Percentiles rank a stretch among this genome's conserved stretches.
These are phyloP conservation scores for Crithidia mellificae DNA, from an alignment of 208 protist species.

Conservation along the genomic window DNA sequence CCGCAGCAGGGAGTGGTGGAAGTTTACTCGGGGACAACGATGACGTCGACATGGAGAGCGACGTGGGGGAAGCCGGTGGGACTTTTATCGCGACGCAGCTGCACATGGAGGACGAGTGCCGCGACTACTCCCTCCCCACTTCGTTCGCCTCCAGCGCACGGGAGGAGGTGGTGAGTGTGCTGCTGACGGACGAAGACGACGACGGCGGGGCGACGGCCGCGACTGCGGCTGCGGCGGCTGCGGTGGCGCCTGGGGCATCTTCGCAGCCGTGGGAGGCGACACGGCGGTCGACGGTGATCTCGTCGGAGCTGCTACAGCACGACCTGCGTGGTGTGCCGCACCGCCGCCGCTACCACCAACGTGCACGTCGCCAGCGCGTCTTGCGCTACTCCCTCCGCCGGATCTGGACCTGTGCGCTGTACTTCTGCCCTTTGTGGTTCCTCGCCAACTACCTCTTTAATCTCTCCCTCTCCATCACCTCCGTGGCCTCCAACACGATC, in stretches of 20 bases:
- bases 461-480: conserved; percentile 80
- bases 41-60: conserved; percentile 12
- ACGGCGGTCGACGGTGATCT: conserved; percentile 8
- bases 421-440: conserved; percentile 92
- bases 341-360: conserved; percentile 20
- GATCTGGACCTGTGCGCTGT: conserved; percentile 68
- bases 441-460: conserved; percentile 93
- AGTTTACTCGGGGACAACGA: conserved; percentile 30
- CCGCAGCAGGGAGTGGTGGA: conserved; percentile 2
- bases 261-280: conserved; percentile 6
- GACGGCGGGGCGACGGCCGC: background rate
- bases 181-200: conserved; percentile 30
- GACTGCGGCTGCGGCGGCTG: background rate
- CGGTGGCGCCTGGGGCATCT: background rate
- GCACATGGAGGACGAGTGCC: conserved; percentile 30
- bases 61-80: background rate
- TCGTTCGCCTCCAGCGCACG: conserved; percentile 29
- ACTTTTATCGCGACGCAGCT: background rate
- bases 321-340: background rate
- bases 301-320: conserved; percentile 17
- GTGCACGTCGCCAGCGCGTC: conserved; percentile 45
- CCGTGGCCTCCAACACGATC: conserved; percentile 89
- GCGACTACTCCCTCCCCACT: conserved; percentile 34
- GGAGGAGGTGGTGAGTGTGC: conserved; percentile 39
- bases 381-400: conserved; percentile 65